A percentile compares a stretch with the other conserved stretches of the same genome.
phyloP scores from a whole-genome alignment of 495 filamentous ascomycete genomes.

The Terfezia boudieri region DNA sequence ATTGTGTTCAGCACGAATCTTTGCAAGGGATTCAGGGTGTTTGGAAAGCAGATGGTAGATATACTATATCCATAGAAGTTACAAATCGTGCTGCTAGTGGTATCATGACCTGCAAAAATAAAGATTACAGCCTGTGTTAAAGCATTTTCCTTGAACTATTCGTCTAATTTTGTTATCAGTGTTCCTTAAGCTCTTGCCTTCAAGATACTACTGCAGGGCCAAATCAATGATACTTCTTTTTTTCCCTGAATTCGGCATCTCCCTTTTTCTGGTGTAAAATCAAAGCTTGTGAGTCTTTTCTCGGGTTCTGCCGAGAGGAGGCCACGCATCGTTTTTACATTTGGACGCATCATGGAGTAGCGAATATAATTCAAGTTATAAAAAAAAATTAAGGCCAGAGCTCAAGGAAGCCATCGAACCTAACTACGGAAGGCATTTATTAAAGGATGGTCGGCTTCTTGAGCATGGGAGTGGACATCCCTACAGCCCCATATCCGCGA shows the following conservation, averaged over 20 bases:
- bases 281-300: too few species aligned
- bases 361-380: neutral
- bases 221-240: neutral
- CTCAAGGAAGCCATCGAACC: neutral
- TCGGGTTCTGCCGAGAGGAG: too few species aligned
- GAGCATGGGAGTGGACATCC: neutral
- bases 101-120: constrained; percentile 30
- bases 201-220: neutral
- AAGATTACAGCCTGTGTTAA: constrained; percentile 14
- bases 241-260: neutral
- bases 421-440: neutral
- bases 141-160: neutral
- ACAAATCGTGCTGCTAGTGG: constrained; percentile 22
- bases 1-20: constrained; percentile 27
- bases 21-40: constrained; percentile 22
- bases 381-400: neutral
- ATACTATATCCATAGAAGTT: constrained; percentile 11
- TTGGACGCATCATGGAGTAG: too few species aligned
- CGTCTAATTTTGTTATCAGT: neutral
- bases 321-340: too few species aligned
- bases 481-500: constrained; percentile 17
- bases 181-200: neutral
- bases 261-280: neutral
- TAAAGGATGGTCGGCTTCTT: neutral
- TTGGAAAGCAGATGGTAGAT: constrained; percentile 26